phyloP scores from a whole-genome alignment of 2,329 filamentous ascomycete species.

The Stachybotrys elegans region DNA sequence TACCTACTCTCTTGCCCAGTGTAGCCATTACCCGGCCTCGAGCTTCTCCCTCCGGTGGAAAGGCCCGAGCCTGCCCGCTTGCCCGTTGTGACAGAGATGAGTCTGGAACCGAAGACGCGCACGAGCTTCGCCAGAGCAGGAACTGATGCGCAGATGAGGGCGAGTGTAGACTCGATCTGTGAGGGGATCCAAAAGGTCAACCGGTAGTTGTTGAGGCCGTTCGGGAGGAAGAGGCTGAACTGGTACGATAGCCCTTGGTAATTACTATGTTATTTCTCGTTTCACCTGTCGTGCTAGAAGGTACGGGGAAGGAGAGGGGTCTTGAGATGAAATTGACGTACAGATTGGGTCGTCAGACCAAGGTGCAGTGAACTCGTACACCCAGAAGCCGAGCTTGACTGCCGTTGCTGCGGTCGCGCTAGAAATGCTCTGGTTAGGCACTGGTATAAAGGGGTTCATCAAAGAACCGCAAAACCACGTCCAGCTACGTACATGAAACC shows the following conservation, averaged over 20 bases:
- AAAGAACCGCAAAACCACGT: too few species aligned
- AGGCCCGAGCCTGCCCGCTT: too few species aligned
- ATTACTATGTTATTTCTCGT: not conserved
- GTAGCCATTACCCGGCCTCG: too few species aligned
- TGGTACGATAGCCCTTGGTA: not conserved
- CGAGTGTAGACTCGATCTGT: not conserved
- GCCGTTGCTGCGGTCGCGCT: not conserved
- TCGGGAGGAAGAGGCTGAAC: not conserved
- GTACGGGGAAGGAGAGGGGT: not conserved
- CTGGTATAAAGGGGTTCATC: not conserved
- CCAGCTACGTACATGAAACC: not conserved
- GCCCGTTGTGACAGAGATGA: too few species aligned
- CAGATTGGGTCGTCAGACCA: not conserved
- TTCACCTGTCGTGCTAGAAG: too few species aligned
- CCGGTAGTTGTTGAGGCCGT: not conserved
- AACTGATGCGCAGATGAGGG: not conserved
- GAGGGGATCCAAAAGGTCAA: not conserved
- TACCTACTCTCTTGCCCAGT: too few species aligned
- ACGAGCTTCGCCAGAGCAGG: too few species aligned
- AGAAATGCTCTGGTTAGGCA: not conserved
- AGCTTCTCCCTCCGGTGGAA: too few species aligned
- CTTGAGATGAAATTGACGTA: not conserved
- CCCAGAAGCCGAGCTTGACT: not conserved
- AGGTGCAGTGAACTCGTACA: not conserved
- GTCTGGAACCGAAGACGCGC: too few species aligned